Conservation (phyloP, 257 asterid species). For the Solanum chmielewskii region DNA sequence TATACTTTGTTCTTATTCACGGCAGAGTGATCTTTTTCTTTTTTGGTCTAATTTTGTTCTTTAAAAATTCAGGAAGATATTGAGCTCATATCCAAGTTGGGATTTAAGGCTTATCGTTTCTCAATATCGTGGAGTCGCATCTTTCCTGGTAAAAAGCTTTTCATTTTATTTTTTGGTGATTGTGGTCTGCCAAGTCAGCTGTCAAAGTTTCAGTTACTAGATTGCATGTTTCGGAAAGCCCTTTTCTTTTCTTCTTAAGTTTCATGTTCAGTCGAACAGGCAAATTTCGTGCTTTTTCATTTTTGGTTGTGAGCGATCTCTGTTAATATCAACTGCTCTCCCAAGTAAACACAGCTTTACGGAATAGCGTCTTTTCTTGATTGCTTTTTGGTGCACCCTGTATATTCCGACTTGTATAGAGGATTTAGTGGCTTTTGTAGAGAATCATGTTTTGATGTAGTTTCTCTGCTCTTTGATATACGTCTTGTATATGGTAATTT, state of each 20-base stretch:
- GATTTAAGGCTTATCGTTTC: conserved; percentile 42
- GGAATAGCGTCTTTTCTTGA: not conserved
- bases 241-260: not conserved
- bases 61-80: conserved; percentile 33
- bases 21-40: not conserved
- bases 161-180: not conserved
- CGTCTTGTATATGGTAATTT: not conserved
- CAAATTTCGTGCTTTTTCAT: not conserved
- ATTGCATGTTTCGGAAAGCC: not conserved
- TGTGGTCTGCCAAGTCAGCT: not conserved
- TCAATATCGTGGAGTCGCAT: conserved; percentile 52
- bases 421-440: not conserved
- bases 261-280: not conserved
- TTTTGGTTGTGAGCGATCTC: not conserved
- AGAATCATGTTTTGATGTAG: not conserved
- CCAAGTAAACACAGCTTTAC: not conserved
- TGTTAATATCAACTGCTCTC: not conserved
- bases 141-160: conserved; percentile 26
- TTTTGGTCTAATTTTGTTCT: not conserved
- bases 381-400: not conserved
- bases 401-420: not conserved
- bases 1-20: not conserved
- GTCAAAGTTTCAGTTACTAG: not conserved
- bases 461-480: not conserved
- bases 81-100: conserved; percentile 41